Base-by-base conservation (phyloP, 306 rosid species). In the Geum urbanum region DNA sequence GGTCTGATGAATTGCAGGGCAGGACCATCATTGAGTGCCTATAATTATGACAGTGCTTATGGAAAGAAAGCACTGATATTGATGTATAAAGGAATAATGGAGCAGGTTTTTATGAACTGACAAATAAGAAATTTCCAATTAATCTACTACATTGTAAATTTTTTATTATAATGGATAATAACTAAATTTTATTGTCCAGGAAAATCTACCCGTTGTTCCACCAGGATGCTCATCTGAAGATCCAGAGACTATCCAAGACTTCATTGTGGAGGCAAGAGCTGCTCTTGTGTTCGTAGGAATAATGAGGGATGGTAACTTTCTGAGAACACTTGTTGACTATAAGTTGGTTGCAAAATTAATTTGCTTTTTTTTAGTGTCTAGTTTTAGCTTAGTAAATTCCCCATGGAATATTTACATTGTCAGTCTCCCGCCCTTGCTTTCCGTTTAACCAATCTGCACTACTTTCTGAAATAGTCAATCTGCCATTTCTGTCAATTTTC, bases 1-100 rank as follows among this genome's bases (percentile, higher is more conserved):
- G 74, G 27, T 73, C 57, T 71, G 56, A 61, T 81, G 77, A 35
- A 71, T 64, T 84, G 73, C 88, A 95, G 99, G 88, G 99, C 99
- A 57, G 99, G 99, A 64, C 96, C 78, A 58, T 63, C 97, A 6
- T 86, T 95, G 58, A 95, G 87, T 83, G 99, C 96, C 44, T 95
- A 91, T 76, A 95, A 91, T 76, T 95, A 91, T 54, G 99, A 95
- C 58, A 95, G 99, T 84, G 89, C 92, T 46, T 91, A 86, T 67
- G 99, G 99, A 77, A 95, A 87, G 85, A 87, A 72, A 76, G 97
- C 99, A 67, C 74, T 95, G 72, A 56, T 82, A 84, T 60, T 91
- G 80, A 87, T 95, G 99, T 91, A 95, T 81, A 87, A 67, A 80
- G 99, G 99, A 82, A 89, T 91, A 64, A 76, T 91, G 95, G 99